Percentiles rank a stretch among this genome's conserved stretches.
Evolutionary conservation across 2,329 filamentous ascomycete genomes (phyloP).

Genomic region (Monilinia laxa): DNA sequence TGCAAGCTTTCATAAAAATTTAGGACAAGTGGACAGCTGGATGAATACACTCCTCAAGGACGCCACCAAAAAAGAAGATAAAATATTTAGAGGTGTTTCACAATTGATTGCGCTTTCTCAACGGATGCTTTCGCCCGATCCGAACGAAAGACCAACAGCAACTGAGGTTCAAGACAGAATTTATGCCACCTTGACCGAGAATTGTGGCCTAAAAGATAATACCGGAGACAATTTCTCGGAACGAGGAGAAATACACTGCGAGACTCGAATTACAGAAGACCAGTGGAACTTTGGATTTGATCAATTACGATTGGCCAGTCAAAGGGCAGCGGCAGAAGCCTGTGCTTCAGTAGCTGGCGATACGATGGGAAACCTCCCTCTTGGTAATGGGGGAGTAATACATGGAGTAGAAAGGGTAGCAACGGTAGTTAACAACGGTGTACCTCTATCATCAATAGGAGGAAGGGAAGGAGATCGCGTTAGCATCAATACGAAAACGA

Average conservation of each 20-base stretch:
- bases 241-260: conserved; percentile 34
- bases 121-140: conserved; percentile 54
- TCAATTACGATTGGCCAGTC: conserved; percentile 36
- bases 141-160: conserved; percentile 54
- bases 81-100: conserved; percentile 51
- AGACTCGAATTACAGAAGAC: conserved; percentile 24
- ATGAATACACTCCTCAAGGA: conserved; percentile 61
- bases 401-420: conserved; percentile 33
- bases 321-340: conserved; percentile 38
- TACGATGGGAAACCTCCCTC: conserved; percentile 18
- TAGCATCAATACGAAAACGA: conserved; percentile 34
- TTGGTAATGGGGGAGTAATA: conserved; percentile 31
- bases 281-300: conserved; percentile 37
- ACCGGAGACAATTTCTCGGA: background rate
- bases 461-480: conserved; percentile 27
- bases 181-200: conserved; percentile 51
- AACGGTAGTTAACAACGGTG: conserved; percentile 23
- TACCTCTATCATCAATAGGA: conserved; percentile 17
- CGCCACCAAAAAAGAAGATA: conserved; percentile 48
- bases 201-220: conserved; percentile 29
- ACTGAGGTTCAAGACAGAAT: conserved; percentile 53
- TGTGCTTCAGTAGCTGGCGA: conserved; percentile 35
- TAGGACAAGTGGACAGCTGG: conserved; percentile 68
- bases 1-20: conserved; percentile 70
- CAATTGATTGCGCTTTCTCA: conserved; percentile 54